Evolutionary conservation across 192 early-diverging fungal genomes (phyloP).

Genomic region (Backusella circina): DNA sequence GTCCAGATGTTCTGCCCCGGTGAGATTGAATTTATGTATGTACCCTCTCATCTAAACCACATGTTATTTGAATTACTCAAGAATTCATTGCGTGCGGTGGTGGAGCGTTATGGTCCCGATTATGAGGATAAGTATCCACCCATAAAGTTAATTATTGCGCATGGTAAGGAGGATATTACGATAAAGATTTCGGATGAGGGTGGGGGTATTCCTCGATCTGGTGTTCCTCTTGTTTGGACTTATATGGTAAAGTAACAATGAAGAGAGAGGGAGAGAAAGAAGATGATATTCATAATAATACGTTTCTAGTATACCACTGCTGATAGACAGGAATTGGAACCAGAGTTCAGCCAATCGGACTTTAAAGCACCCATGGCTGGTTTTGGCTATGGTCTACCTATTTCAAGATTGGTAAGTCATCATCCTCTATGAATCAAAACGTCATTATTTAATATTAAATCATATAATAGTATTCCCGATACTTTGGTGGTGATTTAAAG

Average conservation of each 20-base stretch:
- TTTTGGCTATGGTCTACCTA: slow-evolving; percentile 96
- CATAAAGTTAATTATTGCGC: slow-evolving; percentile 90
- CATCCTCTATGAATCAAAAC: not conserved
- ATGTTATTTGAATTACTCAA: slow-evolving; percentile 98
- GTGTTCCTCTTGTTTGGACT: slow-evolving; percentile 89
- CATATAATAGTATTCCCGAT: slow-evolving; percentile 75
- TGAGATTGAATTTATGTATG: slow-evolving; percentile 93
- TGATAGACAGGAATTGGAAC: slow-evolving; percentile 40
- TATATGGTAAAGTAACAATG: slow-evolving; percentile 62
- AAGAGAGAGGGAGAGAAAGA: too few species aligned
- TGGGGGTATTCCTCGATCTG: slow-evolving; percentile 86
- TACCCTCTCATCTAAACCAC: slow-evolving; percentile 92
- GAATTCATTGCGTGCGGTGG: slow-evolving; percentile 92
- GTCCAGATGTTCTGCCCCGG: slow-evolving; percentile 70
- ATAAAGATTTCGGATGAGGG: slow-evolving; percentile 97
- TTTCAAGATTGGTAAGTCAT: slow-evolving; percentile 63
- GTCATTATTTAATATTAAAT: not conserved
- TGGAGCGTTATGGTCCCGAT: slow-evolving; percentile 86
- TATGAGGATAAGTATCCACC: slow-evolving; percentile 80
- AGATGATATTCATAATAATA: too few species aligned
- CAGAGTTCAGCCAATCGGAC: slow-evolving; percentile 68
- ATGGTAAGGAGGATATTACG: slow-evolving; percentile 89
- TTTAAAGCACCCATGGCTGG: slow-evolving; percentile 81
- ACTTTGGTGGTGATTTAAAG: slow-evolving; percentile 94
- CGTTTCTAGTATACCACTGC: not conserved